phyloP scores from a whole-genome alignment of 805 yeast species.

The Wickerhamomyces subpelliculosus region DNA sequence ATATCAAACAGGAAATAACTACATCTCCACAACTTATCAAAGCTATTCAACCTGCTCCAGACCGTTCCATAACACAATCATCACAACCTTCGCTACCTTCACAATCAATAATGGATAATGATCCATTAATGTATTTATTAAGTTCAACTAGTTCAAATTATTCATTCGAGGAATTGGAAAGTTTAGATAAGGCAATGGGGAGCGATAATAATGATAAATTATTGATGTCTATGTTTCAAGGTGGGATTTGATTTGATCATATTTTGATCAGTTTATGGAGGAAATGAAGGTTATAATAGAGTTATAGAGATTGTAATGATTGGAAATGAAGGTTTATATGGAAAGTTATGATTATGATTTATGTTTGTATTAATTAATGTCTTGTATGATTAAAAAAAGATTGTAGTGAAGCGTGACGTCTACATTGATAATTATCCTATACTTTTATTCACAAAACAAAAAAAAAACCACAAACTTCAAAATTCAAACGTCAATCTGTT shows the following conservation, averaged over 20 bases:
- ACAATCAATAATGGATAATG: too few relatives aligned
- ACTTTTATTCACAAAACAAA: too few relatives aligned
- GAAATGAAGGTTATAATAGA: background rate
- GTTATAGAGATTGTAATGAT: too few relatives aligned
- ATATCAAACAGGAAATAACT: background rate
- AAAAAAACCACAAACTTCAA: background rate
- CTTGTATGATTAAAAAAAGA: too few relatives aligned
- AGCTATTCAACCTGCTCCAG: too few relatives aligned
- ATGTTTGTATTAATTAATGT: too few relatives aligned
- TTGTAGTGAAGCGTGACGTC: background rate
- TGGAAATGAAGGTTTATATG: too few relatives aligned
- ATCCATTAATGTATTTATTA: constrained; percentile 16
- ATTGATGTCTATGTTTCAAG: constrained; percentile 20
- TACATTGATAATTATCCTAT: background rate
- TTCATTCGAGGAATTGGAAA: constrained; percentile 19
- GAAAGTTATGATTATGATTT: too few relatives aligned
- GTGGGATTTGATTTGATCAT: constrained; percentile 2
- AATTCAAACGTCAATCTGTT: background rate
- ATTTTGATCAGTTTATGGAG: background rate
- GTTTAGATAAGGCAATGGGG: constrained; percentile 23
- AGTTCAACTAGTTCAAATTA: constrained; percentile 14
- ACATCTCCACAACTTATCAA: too few relatives aligned
- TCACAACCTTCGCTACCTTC: too few relatives aligned
- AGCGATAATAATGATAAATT: constrained; percentile 19
- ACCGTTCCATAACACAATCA: too few relatives aligned